Base-by-base conservation (phyloP, 2,329 filamentous ascomycete genomes). In the Myriangium duriaei region DNA sequence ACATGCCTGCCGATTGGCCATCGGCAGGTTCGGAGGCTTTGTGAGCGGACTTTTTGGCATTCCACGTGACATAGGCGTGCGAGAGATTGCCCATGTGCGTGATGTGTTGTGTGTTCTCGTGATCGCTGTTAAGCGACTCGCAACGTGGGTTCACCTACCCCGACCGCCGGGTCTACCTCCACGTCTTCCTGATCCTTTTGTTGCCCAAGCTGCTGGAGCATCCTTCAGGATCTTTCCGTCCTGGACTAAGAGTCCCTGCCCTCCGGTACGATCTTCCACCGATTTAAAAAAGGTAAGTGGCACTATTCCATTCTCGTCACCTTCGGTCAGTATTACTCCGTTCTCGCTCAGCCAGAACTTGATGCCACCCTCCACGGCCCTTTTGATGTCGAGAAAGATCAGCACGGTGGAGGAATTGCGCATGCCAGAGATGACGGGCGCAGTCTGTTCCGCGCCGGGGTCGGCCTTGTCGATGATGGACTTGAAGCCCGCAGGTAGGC, bases 351-450 rank as follows among this genome's bases (percentile, higher is more conserved):
- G 15, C 61, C 49, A 93, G 54, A 48, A 83, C 79, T 51, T 65
- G 65, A 56, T 65, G 61, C 17, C 93, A 60, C 59, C 94, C 76
- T 40, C 93, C 64, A 59, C 83, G 83, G 17, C 95, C 70, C 45
- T 94, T 53, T 4, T 57, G 5, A 94, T 63, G 57, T 96, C 82
- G 21, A 95, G 63, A 53, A 85, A 92, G 3, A 96, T 72, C 32
- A 95, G 56, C 0, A 69, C 54, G 76, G 84, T 47, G 52, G 59
- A 62, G 7, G 55, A 57, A n/a, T 55, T 67, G 14, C 88, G 48
- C 56, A 59, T 59, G 9, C 57, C 57, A 3, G 55, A 58, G 12
- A 59, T 57, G 29, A 92, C 61, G 59, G 91, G 79, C 4, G 82
- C 81, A 43, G 40, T 14, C 4, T 19, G 10, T 36, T 42, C 52